These are phyloP conservation scores for Alternaria ethzedia DNA, from an alignment of 2,329 filamentous ascomycete species.

Conservation along the genomic window DNA sequence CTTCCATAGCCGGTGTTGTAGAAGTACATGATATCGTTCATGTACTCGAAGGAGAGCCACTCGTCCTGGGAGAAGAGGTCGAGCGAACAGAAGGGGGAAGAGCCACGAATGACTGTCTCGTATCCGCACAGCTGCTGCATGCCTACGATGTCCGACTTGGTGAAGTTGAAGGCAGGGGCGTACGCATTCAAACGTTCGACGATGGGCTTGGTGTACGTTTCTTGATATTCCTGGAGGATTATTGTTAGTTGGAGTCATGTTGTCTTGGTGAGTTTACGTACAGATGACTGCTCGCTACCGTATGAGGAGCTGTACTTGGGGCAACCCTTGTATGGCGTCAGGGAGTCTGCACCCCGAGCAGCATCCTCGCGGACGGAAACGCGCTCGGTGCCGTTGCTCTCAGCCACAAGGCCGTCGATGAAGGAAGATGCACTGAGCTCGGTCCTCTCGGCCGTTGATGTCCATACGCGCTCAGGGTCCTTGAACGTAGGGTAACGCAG, in stretches of 20 bases:
- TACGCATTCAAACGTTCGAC: conserved; percentile 61
- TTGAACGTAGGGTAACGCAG: conserved; percentile 64
- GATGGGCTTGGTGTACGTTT: conserved; percentile 67
- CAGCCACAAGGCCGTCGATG: conserved; percentile 62
- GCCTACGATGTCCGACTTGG: conserved; percentile 65
- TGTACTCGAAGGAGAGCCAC: conserved; percentile 72
- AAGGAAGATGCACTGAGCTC: conserved; percentile 64
- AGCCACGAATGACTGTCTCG: conserved; percentile 68
- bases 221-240: conserved; percentile 46
- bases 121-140: conserved; percentile 73
- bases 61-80: conserved; percentile 66
- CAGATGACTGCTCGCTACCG: conserved; percentile 62
- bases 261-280: conserved; percentile 10
- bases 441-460: conserved; percentile 68
- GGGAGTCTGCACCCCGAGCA: conserved; percentile 63
- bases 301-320: conserved; percentile 65
- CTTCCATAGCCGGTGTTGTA: conserved; percentile 72
- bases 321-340: conserved; percentile 71
- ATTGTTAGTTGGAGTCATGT: background rate
- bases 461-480: conserved; percentile 64
- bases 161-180: conserved; percentile 68
- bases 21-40: conserved; percentile 68
- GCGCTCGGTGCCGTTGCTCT: conserved; percentile 61
- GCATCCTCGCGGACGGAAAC: conserved; percentile 63
- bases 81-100: conserved; percentile 66